Conservation (phyloP, 495 filamentous ascomycete species). For the Bacidia gigantensis region DNA sequence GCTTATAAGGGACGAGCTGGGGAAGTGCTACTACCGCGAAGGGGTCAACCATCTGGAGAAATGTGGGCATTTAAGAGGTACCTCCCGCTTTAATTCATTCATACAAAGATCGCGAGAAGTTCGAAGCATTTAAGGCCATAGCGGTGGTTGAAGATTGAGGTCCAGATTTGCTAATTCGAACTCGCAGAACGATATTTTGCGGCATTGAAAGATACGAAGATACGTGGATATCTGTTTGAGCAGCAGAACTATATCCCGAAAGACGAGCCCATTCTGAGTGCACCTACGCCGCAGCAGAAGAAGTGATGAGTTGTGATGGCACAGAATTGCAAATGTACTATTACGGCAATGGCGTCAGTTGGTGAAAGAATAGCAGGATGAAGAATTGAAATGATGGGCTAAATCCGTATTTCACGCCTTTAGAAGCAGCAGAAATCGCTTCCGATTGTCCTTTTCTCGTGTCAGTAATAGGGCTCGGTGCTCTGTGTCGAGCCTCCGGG, state of each 20-base stretch:
- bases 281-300: not conserved
- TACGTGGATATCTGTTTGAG: conserved; percentile 80
- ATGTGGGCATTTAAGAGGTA: conserved; percentile 82
- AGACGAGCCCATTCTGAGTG: conserved; percentile 14
- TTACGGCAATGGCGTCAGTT: too few species aligned
- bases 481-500: conserved; percentile 24
- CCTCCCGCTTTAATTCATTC: conserved; percentile 22
- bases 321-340: too few species aligned
- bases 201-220: conserved; percentile 66
- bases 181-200: conserved; percentile 83
- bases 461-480: conserved; percentile 28
- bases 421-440: too few species aligned
- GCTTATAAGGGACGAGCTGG: conserved; percentile 81
- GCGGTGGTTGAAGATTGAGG: too few species aligned
- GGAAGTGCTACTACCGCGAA: conserved; percentile 89
- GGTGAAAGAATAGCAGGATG: too few species aligned
- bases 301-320: not conserved
- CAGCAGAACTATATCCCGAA: conserved; percentile 75
- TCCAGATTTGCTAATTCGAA: not conserved
- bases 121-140: not conserved
- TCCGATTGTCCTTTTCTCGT: too few species aligned
- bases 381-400: too few species aligned
- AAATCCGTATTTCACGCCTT: too few species aligned
- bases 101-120: too few species aligned
- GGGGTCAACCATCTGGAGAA: conserved; percentile 97